These are phyloP conservation scores for Flaveria robusta DNA, from an alignment of 129 eudicot species.

Conservation along the genomic window DNA sequence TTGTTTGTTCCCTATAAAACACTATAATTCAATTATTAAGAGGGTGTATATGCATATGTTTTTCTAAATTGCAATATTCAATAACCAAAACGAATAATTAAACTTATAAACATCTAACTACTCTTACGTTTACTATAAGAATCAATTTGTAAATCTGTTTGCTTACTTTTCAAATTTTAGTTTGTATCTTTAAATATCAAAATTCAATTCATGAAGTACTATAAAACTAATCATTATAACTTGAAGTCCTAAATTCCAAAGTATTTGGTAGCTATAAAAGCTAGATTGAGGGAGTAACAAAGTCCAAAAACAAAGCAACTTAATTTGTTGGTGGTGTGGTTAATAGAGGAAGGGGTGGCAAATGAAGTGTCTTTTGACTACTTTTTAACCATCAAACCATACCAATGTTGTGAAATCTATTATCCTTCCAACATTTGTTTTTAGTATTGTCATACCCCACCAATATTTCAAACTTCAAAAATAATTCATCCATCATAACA, in stretches of 20 bases:
- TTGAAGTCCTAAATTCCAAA: neutral
- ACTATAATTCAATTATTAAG: no score
- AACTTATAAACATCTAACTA: neutral
- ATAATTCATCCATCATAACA: neutral
- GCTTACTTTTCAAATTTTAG: neutral
- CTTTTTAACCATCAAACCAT: constrained; percentile 29
- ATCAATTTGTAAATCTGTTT: neutral
- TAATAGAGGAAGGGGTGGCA: constrained; percentile 24
- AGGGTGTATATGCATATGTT: neutral
- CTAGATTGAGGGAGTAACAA: constrained; percentile 10
- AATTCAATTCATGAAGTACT: neutral
- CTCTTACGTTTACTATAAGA: neutral
- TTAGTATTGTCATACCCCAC: constrained; percentile 28
- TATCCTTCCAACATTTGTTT: constrained; percentile 25
- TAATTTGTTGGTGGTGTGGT: constrained; percentile 29
- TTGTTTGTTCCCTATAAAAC: no score
- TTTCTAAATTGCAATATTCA: no score
- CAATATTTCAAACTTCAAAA: constrained; percentile 24
- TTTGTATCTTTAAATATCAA: neutral
- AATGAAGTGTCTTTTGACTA: constrained; percentile 23
- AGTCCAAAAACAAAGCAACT: constrained; percentile 33
- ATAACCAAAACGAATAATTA: neutral
- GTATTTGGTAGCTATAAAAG: constrained; percentile 7
- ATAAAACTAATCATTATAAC: neutral
- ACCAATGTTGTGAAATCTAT: constrained; percentile 29